Evolutionary conservation across 1,139 yeast genomes (phyloP), one percentile per base, ranked within the genome.

Genomic region (Hanseniaspora gamundiae): DNA sequence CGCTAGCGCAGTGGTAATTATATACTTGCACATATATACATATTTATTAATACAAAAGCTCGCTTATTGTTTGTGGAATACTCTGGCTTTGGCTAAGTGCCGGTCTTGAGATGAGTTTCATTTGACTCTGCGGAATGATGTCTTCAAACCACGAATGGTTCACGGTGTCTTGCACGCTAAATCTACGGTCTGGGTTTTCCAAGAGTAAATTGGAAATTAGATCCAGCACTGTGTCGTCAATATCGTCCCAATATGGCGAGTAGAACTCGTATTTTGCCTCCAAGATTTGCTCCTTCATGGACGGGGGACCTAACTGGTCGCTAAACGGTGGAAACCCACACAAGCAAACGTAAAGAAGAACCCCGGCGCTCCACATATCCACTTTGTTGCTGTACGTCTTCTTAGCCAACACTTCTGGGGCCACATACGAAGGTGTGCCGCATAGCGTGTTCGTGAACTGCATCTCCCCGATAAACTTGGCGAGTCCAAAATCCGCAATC

Each of bases 301-400:
- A 68, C 6, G 91, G 91, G 7, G 93, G 93, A 0, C 80, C 88
- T 44, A 82, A 60, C 51, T 82, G 91, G 44, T 82, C 91, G 56
- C 86, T 79, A 55, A 83, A 83, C 0, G 94, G 94, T 2, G 91
- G 93, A 52, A 83, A 83, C 1, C 94, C 94, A 59, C 87, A 81
- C 14, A 83, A 65, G 56, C 91, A 80, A 2, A 82, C 87, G 49
- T 82, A 82, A 13, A 82, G 59, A 39, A 82, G 67, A 1, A 82
- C 88, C 2, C 93, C 93, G 17, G 82, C 73, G 58, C 85, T 81
- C 93, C 93, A 82, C 57, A 81, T 61, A 60, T 82, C 93, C 13
- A 79, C 86, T 42, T 80, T 76, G 28, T 81, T 79, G 33, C 82
- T 71, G 52, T 82, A 81, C 46, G 76, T 74, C 31, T 81, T 65